These are phyloP conservation scores for Yarrowia keelungensis DNA, from an alignment of 805 yeast genomes.

Conservation along the genomic window DNA sequence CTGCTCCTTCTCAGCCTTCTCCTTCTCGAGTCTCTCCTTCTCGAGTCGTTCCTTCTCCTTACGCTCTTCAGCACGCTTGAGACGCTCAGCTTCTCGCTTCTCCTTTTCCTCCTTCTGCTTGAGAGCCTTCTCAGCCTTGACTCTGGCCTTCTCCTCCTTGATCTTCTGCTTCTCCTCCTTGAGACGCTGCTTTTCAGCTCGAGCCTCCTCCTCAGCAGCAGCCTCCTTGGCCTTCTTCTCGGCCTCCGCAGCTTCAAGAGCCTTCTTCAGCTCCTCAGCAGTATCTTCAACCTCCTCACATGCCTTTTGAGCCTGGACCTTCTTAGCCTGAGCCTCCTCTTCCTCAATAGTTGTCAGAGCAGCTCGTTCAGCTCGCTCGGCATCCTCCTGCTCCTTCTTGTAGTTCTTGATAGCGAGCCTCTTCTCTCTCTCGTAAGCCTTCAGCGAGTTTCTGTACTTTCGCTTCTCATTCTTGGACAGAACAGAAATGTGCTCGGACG, in stretches of 20 bases:
- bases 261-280: constrained; percentile 17
- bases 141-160: constrained; percentile 9
- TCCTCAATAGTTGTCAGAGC: constrained; percentile 8
- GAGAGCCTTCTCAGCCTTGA: constrained; percentile 18
- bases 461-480: constrained; percentile 36
- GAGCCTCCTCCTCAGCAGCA: constrained; percentile 14
- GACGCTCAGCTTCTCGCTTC: constrained; percentile 19
- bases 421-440: constrained; percentile 34
- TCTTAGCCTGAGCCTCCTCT: constrained; percentile 22
- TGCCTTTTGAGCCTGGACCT: constrained; percentile 9
- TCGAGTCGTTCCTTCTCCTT: constrained; percentile 19
- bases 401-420: constrained; percentile 26
- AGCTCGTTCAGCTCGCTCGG: constrained; percentile 4
- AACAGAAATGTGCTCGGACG: constrained; percentile 15
- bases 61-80: background rate
- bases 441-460: constrained; percentile 28
- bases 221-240: constrained; percentile 31
- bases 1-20: constrained; percentile 14
- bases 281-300: constrained; percentile 18
- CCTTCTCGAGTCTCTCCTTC: constrained; percentile 12
- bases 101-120: constrained; percentile 31
- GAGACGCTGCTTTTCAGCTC: constrained; percentile 17
- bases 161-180: constrained; percentile 12
- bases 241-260: constrained; percentile 6
- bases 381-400: constrained; percentile 34